Conservation (phyloP, 768 basidiomycete genomes). For the Galerina sulciceps region DNA sequence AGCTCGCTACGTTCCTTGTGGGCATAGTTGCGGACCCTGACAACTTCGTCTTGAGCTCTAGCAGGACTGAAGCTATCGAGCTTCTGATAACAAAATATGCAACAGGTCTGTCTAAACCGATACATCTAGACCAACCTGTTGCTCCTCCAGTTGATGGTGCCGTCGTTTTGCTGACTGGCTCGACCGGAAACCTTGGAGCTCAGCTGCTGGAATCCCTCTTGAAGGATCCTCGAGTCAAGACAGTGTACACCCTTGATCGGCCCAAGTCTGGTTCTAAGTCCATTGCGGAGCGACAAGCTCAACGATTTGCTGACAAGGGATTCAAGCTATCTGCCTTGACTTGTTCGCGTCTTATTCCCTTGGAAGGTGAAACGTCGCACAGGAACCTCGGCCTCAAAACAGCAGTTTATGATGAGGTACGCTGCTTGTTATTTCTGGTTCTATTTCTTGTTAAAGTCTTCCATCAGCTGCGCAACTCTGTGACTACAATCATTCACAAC, state of each 20-base stretch:
- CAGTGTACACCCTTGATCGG: slow-evolving; percentile 38
- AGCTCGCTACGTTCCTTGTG: slow-evolving; percentile 20
- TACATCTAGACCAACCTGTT: not conserved
- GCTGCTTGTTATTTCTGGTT: not conserved
- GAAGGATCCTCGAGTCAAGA: slow-evolving; percentile 19
- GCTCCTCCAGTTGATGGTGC: not conserved
- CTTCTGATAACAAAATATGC: slow-evolving; percentile 22
- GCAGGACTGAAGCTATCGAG: slow-evolving; percentile 21
- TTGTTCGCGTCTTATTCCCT: slow-evolving; percentile 33
- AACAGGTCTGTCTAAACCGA: slow-evolving; percentile 3
- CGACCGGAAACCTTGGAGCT: slow-evolving; percentile 46
- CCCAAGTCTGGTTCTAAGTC: slow-evolving; percentile 15
- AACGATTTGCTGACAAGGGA: slow-evolving; percentile 35
- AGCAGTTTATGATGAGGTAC: slow-evolving; percentile 33
- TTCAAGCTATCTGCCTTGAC: slow-evolving; percentile 31
- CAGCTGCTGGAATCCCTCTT: slow-evolving; percentile 35
- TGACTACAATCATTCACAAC: slow-evolving; percentile 45
- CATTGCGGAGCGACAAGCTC: slow-evolving; percentile 28
- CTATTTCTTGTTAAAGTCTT: not conserved
- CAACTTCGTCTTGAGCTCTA: slow-evolving; percentile 1
- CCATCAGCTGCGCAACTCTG: slow-evolving; percentile 27
- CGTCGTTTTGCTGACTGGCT: slow-evolving; percentile 42
- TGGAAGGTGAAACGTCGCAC: slow-evolving; percentile 40
- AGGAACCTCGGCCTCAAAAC: slow-evolving; percentile 29
- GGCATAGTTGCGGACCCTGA: slow-evolving; percentile 16